Evolutionary conservation across 164 flowering plant species (phyloP), one percentile per base, ranked within the genome.

Genomic region (Umbellularia californica): DNA sequence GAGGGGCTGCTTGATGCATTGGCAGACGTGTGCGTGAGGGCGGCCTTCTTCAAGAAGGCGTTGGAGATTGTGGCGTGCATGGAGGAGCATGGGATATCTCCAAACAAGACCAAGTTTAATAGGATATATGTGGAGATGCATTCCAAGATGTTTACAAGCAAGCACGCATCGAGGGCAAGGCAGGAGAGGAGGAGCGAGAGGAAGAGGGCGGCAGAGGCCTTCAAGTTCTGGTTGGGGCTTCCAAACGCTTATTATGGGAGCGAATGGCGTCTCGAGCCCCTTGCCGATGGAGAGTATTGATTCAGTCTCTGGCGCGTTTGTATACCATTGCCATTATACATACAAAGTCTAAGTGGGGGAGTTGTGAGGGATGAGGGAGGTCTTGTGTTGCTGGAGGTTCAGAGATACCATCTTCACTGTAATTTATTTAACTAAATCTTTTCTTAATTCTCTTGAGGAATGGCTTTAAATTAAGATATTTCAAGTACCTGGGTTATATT

Each of bases 91-190:
- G 96, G 95, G 41, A 92, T 95, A 76, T 73, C 95, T 20, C 98
- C 99, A 27, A 90, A 95, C 51, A 95, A 91, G 84, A 90, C 90
- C 51, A 93, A 93, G 82, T 92, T 79, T 64, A 92, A 84, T 24
- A 87, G 85, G 78, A 92, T 95, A 3, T 93, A 95, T 77, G 96
- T 93, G 74, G 98, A 95, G 79, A 92, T 95, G 99, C 99, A 95
- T 80, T 92, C 97, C 11, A 92, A 86, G 83, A 93, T 95, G 99
- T 92, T 95, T 76, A 95, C 97, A 0, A 95, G 99, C 74, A 91
- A 95, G 84, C 99, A 95, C 75, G 99, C 99, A 14, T 95, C 99
- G n/a, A 79, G 82, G 83, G 98, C 97, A 2, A 92, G 98, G 77
- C 89, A 87, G 74, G 99, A 94, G 24, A 79, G 95, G 66, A 85